These are phyloP conservation scores for Camellia granthamiana DNA, from an alignment of 148 eudicot genomes.

Conservation along the genomic window DNA sequence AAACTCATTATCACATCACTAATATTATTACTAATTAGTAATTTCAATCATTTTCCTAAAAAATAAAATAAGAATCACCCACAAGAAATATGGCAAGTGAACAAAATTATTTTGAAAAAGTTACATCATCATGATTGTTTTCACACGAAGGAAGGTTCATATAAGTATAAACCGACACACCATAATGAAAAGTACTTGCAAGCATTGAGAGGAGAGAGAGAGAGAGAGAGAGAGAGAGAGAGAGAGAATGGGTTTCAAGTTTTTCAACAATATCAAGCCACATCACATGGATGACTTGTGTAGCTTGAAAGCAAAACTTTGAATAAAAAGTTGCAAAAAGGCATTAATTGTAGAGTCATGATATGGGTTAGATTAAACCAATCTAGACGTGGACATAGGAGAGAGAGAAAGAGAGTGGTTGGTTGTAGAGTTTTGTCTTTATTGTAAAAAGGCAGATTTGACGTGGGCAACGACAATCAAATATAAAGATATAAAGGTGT, in stretches of 20 bases:
- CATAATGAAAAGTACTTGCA: too few relatives aligned
- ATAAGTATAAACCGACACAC: too few relatives aligned
- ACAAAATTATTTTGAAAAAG: too few relatives aligned
- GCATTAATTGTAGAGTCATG: background rate
- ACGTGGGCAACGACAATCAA: constrained; percentile 12
- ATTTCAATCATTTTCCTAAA: too few relatives aligned
- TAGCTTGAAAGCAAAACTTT: constrained; percentile 3
- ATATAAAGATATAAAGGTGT: constrained; percentile 27
- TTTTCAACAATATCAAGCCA: background rate
- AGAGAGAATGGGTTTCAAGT: background rate
- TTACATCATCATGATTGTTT: too few relatives aligned
- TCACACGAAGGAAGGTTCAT: too few relatives aligned
- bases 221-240: background rate
- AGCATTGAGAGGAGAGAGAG: too few relatives aligned
- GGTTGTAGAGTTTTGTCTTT: constrained; percentile 24
- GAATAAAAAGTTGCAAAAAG: background rate
- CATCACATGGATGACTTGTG: background rate
- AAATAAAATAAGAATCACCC: too few relatives aligned
- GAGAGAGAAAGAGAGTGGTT: constrained; percentile 8
- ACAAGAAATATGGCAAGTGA: too few relatives aligned
- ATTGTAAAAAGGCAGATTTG: constrained; percentile 30
- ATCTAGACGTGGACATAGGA: background rate
- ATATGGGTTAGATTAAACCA: background rate
- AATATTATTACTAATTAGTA: too few relatives aligned
- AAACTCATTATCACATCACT: too few relatives aligned